Conservation (phyloP, 495 filamentous ascomycete genomes). For the Neurospora sp. region DNA sequence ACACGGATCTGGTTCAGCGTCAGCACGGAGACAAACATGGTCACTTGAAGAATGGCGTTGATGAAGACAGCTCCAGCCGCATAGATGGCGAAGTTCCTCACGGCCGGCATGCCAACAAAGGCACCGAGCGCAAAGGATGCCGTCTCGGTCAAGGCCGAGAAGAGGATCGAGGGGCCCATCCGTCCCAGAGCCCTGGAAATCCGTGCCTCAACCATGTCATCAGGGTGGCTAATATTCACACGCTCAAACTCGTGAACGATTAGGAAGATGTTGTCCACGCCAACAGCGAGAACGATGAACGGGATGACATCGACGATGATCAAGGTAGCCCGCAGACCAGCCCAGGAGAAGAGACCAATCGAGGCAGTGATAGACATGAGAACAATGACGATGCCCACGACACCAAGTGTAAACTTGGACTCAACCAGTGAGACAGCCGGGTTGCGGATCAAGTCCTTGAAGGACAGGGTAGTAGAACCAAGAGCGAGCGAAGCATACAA, state of each 20-base stretch:
- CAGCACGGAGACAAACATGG: slow-evolving; percentile 89
- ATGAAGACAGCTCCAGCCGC: slow-evolving; percentile 94
- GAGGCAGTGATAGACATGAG: slow-evolving; percentile 95
- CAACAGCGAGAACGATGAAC: slow-evolving; percentile 90
- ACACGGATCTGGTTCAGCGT: slow-evolving; percentile 82
- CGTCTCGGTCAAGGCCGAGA: slow-evolving; percentile 88
- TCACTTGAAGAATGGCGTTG: slow-evolving; percentile 89
- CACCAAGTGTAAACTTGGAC: slow-evolving; percentile 88
- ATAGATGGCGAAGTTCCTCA: slow-evolving; percentile 93
- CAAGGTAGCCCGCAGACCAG: slow-evolving; percentile 82
- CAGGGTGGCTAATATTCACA: slow-evolving; percentile 79
- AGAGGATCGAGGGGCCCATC: slow-evolving; percentile 94
- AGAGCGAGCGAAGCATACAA: slow-evolving; percentile 87
- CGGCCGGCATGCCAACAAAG: slow-evolving; percentile 93
- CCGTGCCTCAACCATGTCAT: slow-evolving; percentile 73
- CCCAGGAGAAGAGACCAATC: slow-evolving; percentile 83
- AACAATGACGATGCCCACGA: slow-evolving; percentile 88
- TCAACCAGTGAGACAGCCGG: slow-evolving; percentile 79
- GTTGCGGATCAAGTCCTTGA: slow-evolving; percentile 64
- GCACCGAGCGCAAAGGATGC: slow-evolving; percentile 86
- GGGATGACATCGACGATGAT: slow-evolving; percentile 99
- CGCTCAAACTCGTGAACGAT: slow-evolving; percentile 98
- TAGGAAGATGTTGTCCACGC: slow-evolving; percentile 97
- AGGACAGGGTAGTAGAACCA: slow-evolving; percentile 72
- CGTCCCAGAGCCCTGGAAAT: slow-evolving; percentile 78